A percentile compares a stretch with the other conserved stretches of the same genome.
Evolutionary conservation across 805 yeast genomes (phyloP).

Genomic region (Scheffersomyces stipitis): DNA sequence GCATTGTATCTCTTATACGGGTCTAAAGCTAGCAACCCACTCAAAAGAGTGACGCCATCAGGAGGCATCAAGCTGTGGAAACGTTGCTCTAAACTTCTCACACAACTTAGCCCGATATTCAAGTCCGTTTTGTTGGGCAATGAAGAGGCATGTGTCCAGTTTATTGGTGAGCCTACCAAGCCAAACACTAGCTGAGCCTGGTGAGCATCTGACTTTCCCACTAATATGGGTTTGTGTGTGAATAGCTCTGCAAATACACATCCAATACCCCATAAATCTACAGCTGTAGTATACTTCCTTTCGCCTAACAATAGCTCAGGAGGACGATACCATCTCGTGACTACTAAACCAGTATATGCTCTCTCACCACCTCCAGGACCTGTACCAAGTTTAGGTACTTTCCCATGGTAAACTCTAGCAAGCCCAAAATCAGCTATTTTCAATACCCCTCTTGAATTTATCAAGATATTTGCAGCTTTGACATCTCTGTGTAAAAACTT

Average conservation of each 20-base stretch:
- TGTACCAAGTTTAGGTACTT: slow-evolving; percentile 49
- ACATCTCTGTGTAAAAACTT: slow-evolving; percentile 80
- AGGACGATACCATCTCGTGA: slow-evolving; percentile 96
- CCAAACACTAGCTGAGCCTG: slow-evolving; percentile 82
- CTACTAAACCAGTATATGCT: slow-evolving; percentile 67
- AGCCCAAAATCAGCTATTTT: slow-evolving; percentile 96
- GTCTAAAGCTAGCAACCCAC: slow-evolving; percentile 63
- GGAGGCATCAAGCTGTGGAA: slow-evolving; percentile 45
- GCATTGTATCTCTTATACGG: slow-evolving; percentile 80
- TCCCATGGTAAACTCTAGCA: slow-evolving; percentile 72
- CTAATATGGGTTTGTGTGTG: slow-evolving; percentile 75
- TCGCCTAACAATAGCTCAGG: slow-evolving; percentile 91
- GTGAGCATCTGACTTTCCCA: slow-evolving; percentile 82
- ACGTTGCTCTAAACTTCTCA: slow-evolving; percentile 47
- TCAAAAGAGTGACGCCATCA: slow-evolving; percentile 55
- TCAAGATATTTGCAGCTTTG: slow-evolving; percentile 90
- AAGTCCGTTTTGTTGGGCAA: slow-evolving; percentile 57
- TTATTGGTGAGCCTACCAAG: slow-evolving; percentile 77
- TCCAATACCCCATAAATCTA: slow-evolving; percentile 97
- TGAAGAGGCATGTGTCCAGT: slow-evolving; percentile 60
- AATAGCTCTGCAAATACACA: slow-evolving; percentile 94
- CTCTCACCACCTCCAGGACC: slow-evolving; percentile 61
- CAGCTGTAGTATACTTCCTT: slow-evolving; percentile 84
- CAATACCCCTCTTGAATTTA: slow-evolving; percentile 72
- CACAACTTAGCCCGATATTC: slow-evolving; percentile 44